Conservation (phyloP, 495 filamentous ascomycete species). For the Daldinia decipiens region DNA sequence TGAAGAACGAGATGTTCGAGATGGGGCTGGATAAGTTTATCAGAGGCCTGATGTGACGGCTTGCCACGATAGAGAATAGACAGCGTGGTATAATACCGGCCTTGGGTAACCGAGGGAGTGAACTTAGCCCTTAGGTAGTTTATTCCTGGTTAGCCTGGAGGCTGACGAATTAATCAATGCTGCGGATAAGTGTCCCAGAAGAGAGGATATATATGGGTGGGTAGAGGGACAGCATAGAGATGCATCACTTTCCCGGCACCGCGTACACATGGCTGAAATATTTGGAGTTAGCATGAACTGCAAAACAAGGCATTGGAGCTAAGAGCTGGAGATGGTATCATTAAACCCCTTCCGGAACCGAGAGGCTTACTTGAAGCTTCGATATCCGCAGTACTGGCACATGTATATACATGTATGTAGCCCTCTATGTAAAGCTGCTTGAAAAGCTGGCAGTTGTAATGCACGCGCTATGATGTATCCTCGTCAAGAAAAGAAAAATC, state of each 20-base stretch:
- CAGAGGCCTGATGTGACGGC: conserved; percentile 59
- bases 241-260: neutral
- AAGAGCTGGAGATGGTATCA: conserved; percentile 16
- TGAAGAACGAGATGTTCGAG: conserved; percentile 95
- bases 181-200: neutral
- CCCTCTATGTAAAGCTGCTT: conserved; percentile 20
- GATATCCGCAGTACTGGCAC: conserved; percentile 20
- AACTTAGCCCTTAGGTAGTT: neutral
- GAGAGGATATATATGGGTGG: neutral
- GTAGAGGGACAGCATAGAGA: neutral
- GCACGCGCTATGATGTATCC: conserved; percentile 22
- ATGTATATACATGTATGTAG: conserved; percentile 22
- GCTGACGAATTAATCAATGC: neutral
- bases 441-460: conserved; percentile 18
- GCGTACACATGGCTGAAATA: neutral
- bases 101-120: neutral
- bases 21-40: conserved; percentile 89
- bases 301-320: neutral
- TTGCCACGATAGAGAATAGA: neutral
- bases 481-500: neutral
- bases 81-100: neutral
- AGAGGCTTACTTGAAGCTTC: conserved; percentile 8
- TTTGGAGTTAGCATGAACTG: neutral
- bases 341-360: neutral
- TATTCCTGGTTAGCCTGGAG: neutral